Percentiles rank a stretch among this genome's conserved stretches.
Evolutionary conservation across 345 rosid species (phyloP).

Genomic region (Abelmoschus esculentus): DNA sequence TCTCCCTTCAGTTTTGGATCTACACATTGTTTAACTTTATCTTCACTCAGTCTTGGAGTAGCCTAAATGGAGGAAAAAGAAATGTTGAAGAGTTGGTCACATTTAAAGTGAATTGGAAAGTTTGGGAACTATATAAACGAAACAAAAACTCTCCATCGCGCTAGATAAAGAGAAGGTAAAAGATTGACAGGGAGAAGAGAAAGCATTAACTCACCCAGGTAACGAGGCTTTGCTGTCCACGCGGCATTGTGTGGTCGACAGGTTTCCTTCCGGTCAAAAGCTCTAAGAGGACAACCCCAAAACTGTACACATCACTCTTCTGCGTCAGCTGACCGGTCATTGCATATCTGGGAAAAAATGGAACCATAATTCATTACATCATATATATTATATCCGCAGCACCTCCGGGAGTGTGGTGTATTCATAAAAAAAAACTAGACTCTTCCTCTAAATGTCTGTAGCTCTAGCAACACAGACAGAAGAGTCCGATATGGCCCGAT

Average conservation of each 20-base stretch:
- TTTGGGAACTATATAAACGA: not conserved
- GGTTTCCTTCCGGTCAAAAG: conserved; percentile 97
- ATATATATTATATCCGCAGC: not conserved
- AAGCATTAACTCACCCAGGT: conserved; percentile 61
- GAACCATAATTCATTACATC: conserved; percentile 4
- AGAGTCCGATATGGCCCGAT: not conserved
- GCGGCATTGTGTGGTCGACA: conserved; percentile 99
- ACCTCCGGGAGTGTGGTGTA: not conserved
- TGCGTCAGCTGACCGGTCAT: conserved; percentile 99
- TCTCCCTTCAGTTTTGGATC: conserved; percentile 96
- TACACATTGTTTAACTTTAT: conserved; percentile 95
- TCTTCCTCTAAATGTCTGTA: not conserved
- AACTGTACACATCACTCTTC: conserved; percentile 97
- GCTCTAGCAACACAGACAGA: not conserved
- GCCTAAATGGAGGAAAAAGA: conserved; percentile 37
- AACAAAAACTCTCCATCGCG: not conserved
- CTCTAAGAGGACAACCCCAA: conserved; percentile 96
- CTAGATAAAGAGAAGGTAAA: conserved; percentile 5
- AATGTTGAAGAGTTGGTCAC: not conserved
- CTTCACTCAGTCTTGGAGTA: conserved; percentile 96
- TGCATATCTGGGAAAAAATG: conserved; percentile 56
- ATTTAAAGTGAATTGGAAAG: not conserved
- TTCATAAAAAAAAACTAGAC: not conserved
- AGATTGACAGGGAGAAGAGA: not conserved
- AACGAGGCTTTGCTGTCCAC: conserved; percentile 95